A percentile compares a stretch with the other conserved stretches of the same genome.
These are phyloP conservation scores for Stereocaulon alpinum DNA, from an alignment of 495 filamentous ascomycete species.

Conservation along the genomic window DNA sequence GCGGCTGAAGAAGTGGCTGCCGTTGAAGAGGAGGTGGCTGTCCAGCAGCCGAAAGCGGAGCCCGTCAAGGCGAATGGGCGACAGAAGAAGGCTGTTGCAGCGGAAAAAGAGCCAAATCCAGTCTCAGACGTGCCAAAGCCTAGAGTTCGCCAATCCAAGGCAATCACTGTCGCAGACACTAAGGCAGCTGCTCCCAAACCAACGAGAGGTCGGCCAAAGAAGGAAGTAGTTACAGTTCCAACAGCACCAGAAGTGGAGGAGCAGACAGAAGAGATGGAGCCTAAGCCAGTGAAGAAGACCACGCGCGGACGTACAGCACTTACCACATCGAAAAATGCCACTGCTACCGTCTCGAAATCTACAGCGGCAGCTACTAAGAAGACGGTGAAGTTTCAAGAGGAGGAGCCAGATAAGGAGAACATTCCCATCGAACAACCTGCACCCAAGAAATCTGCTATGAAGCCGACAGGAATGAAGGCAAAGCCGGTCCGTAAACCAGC, in stretches of 20 bases:
- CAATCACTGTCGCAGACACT: not conserved
- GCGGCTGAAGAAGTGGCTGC: not conserved
- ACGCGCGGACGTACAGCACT: conserved; percentile 18
- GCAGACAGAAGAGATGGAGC: not conserved
- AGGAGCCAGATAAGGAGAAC: conserved; percentile 32
- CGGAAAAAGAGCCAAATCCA: conserved; percentile 6
- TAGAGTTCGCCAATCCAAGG: conserved; percentile 24
- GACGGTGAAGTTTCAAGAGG: conserved; percentile 43
- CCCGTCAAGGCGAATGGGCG: not conserved
- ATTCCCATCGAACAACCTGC: conserved; percentile 23
- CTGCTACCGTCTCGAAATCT: conserved; percentile 8
- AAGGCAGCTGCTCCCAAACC: conserved; percentile 10
- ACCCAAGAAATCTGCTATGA: conserved; percentile 24
- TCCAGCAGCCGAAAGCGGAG: conserved; percentile 2
- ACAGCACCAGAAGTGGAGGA: not conserved
- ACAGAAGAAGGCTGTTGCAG: conserved; percentile 3
- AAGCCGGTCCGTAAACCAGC: conserved; percentile 41
- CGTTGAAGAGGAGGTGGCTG: not conserved
- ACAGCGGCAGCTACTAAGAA: conserved; percentile 37
- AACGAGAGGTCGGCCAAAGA: conserved; percentile 16
- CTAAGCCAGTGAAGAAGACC: conserved; percentile 12
- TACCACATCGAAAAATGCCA: not conserved
- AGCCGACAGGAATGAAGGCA: conserved; percentile 33
- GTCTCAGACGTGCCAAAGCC: conserved; percentile 11
- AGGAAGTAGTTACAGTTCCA: not conserved